These are phyloP conservation scores for Penicillium sp. DNA, from an alignment of 2,329 filamentous ascomycete species.

Conservation along the genomic window DNA sequence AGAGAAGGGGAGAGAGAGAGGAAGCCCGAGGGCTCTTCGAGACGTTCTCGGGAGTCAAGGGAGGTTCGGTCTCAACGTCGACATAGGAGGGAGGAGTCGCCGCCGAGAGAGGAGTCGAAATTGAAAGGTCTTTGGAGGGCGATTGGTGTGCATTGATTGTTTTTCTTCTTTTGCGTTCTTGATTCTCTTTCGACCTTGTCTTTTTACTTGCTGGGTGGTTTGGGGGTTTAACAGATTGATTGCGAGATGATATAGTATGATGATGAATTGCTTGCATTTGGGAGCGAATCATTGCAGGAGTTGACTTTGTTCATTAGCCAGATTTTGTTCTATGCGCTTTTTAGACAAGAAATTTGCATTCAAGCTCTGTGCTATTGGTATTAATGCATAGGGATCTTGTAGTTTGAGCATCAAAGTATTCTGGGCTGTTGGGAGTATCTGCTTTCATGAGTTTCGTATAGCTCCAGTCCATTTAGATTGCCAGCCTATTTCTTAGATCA, in stretches of 20 bases:
- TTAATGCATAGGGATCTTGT: too few species aligned
- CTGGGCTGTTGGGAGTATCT: background rate
- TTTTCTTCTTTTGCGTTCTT: conserved; percentile 1
- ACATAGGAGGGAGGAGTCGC: conserved; percentile 29
- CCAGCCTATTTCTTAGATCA: background rate
- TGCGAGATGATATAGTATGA: conserved; percentile 13
- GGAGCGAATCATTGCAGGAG: conserved; percentile 26
- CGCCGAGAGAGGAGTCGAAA: conserved; percentile 27
- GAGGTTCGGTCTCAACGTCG: conserved; percentile 23
- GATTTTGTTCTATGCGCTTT: conserved; percentile 6
- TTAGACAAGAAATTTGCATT: background rate
- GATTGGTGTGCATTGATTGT: conserved; percentile 27
- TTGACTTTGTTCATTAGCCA: conserved; percentile 16
- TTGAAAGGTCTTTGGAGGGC: conserved; percentile 32
- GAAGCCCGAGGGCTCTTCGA: conserved; percentile 19
- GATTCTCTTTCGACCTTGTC: conserved; percentile 12
- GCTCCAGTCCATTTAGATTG: background rate
- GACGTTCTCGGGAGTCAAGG: conserved; percentile 24
- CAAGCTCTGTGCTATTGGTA: background rate
- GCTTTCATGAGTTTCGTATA: background rate
- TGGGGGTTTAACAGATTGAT: conserved; percentile 11
- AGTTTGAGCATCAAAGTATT: too few species aligned
- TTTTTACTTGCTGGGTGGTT: conserved; percentile 13
- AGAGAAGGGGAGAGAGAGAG: conserved; percentile 15
- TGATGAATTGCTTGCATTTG: conserved; percentile 21